These are phyloP conservation scores for Pseudogymnoascus sp. DNA, from an alignment of 2,329 filamentous ascomycete genomes.

Conservation along the genomic window DNA sequence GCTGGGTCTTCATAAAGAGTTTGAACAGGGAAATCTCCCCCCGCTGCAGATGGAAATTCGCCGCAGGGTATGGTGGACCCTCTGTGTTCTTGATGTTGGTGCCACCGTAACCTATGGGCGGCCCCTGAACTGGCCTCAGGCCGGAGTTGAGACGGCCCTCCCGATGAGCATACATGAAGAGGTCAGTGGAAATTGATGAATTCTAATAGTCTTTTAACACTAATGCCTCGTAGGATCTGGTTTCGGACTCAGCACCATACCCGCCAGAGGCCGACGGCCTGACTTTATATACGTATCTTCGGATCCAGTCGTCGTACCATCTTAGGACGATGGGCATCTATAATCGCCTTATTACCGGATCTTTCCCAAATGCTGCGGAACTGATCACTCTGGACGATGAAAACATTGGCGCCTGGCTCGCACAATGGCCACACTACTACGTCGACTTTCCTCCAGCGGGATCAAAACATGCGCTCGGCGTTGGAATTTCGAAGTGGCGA, in stretches of 20 bases:
- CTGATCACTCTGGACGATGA: constrained; percentile 13
- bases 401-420: constrained; percentile 14
- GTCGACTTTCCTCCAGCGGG: constrained; percentile 7
- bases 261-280: constrained; percentile 1
- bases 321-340: constrained; percentile 9
- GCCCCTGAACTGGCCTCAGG: constrained; percentile 16
- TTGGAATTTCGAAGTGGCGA: constrained; percentile 16
- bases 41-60: constrained; percentile 18
- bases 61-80: constrained; percentile 17
- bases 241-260: neutral
- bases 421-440: constrained; percentile 13
- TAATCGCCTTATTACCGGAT: constrained; percentile 4
- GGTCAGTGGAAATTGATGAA: constrained; percentile 8
- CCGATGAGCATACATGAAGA: constrained; percentile 17
- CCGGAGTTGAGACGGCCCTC: constrained; percentile 16
- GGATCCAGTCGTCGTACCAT: constrained; percentile 10
- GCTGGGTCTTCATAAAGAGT: constrained; percentile 37
- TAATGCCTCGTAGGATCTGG: neutral
- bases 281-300: constrained; percentile 12
- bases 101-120: constrained; percentile 18
- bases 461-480: constrained; percentile 12
- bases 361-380: constrained; percentile 11
- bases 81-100: constrained; percentile 19
- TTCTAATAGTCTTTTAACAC: neutral
- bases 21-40: constrained; percentile 16